Evolutionary conservation across 352 stramenopile genomes (phyloP).

Genomic region (Aphanomyces invadans): DNA sequence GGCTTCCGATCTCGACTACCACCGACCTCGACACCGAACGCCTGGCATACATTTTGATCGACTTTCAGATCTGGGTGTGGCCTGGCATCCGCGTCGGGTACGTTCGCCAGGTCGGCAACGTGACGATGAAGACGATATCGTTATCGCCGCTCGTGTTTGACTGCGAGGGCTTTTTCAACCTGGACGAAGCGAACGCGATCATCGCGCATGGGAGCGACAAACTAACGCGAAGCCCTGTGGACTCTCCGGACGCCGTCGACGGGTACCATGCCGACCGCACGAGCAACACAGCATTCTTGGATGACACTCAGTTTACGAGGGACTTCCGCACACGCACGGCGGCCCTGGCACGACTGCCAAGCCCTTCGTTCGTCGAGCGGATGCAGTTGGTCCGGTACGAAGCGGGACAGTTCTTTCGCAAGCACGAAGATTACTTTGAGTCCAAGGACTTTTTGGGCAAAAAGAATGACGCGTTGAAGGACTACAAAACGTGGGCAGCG

Average conservation of each 20-base stretch:
- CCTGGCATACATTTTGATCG: slow-evolving; percentile 21
- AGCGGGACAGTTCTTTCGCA: slow-evolving; percentile 25
- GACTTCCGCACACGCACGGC: slow-evolving; percentile 20
- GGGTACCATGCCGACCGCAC: slow-evolving; percentile 24
- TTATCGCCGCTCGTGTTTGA: slow-evolving; percentile 22
- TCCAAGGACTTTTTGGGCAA: slow-evolving; percentile 19
- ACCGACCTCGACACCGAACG: slow-evolving; percentile 17
- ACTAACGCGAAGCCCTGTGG: slow-evolving; percentile 2
- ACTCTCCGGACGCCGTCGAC: slow-evolving; percentile 8
- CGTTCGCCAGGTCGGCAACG: slow-evolving; percentile 7
- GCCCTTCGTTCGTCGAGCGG: slow-evolving; percentile 19
- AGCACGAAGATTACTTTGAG: slow-evolving; percentile 26
- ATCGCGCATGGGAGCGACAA: slow-evolving; percentile 14
- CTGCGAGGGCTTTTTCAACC: slow-evolving; percentile 23
- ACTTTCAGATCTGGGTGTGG: slow-evolving; percentile 26
- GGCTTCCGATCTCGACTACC: slow-evolving; percentile 16
- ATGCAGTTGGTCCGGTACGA: slow-evolving; percentile 25
- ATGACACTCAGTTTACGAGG: slow-evolving; percentile 19
- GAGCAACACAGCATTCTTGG: slow-evolving; percentile 22
- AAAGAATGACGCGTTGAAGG: neutral
- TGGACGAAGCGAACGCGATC: slow-evolving; percentile 16
- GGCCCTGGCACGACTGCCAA: slow-evolving; percentile 11
- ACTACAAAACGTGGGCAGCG: slow-evolving; percentile 2
- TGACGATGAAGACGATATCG: slow-evolving; percentile 21
- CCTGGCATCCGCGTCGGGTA: slow-evolving; percentile 22